phyloP scores from a whole-genome alignment of 2,329 filamentous ascomycete genomes.

The Ophiosphaerella korrae region DNA sequence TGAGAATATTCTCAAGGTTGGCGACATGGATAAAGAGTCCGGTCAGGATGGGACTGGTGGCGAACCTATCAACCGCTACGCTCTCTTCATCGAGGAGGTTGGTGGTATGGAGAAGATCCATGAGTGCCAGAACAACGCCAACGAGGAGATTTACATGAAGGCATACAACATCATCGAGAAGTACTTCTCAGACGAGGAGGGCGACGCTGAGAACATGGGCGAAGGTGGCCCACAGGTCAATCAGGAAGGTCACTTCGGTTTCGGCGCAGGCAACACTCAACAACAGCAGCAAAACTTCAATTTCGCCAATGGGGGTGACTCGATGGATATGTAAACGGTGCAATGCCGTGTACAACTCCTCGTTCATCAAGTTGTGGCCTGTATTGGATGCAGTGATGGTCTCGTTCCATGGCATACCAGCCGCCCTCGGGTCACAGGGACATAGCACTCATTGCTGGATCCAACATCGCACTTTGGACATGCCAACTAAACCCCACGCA shows the following conservation, averaged over 20 bases:
- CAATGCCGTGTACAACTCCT: constrained; percentile 5
- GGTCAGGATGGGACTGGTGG: constrained; percentile 62
- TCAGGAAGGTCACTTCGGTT: constrained; percentile 78
- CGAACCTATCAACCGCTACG: constrained; percentile 90
- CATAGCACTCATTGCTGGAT: constrained; percentile 26
- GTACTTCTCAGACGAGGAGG: constrained; percentile 99
- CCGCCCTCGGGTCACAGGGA: constrained; percentile 18
- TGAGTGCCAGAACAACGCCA: constrained; percentile 99
- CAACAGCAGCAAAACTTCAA: constrained; percentile 83
- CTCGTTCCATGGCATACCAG: constrained; percentile 10
- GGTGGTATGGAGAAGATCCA: constrained; percentile 99
- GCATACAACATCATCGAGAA: constrained; percentile 99
- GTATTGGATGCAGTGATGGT: constrained; percentile 7
- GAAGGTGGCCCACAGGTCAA: constrained; percentile 75
- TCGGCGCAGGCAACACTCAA: constrained; percentile 67
- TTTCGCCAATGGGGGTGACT: constrained; percentile 80
- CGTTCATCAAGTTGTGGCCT: constrained; percentile 10
- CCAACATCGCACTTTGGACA: constrained; percentile 32
- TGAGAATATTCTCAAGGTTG: constrained; percentile 99
- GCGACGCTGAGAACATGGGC: constrained; percentile 75
- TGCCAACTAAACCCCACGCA: constrained; percentile 17
- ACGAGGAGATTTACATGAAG: constrained; percentile 99
- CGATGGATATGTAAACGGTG: constrained; percentile 71
- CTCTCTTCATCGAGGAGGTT: constrained; percentile 97
- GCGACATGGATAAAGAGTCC: constrained; percentile 96